phyloP scores from a whole-genome alignment of 2,329 filamentous ascomycete species.

The Fusarium foetens region DNA sequence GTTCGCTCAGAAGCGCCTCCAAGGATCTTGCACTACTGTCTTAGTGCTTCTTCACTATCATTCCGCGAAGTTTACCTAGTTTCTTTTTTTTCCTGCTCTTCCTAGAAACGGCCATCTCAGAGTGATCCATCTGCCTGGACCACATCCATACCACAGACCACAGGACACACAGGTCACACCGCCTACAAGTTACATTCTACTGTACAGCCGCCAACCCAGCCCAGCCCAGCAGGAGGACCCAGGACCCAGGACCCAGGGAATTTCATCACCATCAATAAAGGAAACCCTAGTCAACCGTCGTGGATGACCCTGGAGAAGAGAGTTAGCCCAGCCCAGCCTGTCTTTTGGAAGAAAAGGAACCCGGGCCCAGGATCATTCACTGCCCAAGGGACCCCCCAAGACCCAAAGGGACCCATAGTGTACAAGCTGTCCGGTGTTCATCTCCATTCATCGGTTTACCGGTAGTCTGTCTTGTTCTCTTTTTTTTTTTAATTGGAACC shows the following conservation, averaged over 20 bases:
- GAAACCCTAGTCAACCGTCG: conserved; percentile 45
- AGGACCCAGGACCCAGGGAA: conserved; percentile 43
- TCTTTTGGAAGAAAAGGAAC: conserved; percentile 38
- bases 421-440: conserved; percentile 38
- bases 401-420: conserved; percentile 45
- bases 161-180: conserved; percentile 41
- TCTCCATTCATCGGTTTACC: conserved; percentile 39
- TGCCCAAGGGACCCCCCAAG: conserved; percentile 37
- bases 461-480: conserved; percentile 26
- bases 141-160: conserved; percentile 37
- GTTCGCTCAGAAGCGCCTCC: conserved; percentile 42
- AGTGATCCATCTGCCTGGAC: conserved; percentile 43
- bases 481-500: conserved; percentile 43
- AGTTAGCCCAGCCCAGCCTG: conserved; percentile 35
- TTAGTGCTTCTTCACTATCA: conserved; percentile 45
- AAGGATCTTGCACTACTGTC: conserved; percentile 40
- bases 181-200: conserved; percentile 36
- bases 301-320: conserved; percentile 42
- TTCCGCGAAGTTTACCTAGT: conserved; percentile 27
- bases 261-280: conserved; percentile 41
- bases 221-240: conserved; percentile 37
- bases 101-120: conserved; percentile 41
- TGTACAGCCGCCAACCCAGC: background rate
- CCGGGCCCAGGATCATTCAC: conserved; percentile 44
- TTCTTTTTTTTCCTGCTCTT: conserved; percentile 16